phyloP scores from a whole-genome alignment of 805 yeast species.

The Zygoascus tannicola region DNA sequence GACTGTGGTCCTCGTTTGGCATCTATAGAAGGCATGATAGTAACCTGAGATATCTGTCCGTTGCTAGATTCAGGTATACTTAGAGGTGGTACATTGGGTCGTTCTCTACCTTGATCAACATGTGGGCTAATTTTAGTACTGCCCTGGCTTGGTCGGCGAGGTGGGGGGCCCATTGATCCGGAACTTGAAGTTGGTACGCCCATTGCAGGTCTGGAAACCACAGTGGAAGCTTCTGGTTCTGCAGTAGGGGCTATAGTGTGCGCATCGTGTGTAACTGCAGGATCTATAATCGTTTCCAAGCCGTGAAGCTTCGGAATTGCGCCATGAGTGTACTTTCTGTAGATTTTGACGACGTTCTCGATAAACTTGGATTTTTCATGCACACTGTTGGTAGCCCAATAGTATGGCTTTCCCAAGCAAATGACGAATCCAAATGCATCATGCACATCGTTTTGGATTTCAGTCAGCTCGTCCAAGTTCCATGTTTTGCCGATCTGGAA shows the following conservation, averaged over 20 bases:
- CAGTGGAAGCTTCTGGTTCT: slow-evolving; percentile 1
- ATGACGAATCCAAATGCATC: slow-evolving; percentile 35
- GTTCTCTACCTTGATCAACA: too few relatives aligned
- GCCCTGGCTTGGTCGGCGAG: too few relatives aligned
- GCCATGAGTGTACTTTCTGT: slow-evolving; percentile 47
- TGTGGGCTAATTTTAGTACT: too few relatives aligned
- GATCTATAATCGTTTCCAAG: slow-evolving; percentile 35
- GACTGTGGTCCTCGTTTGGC: too few relatives aligned
- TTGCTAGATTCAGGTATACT: too few relatives aligned
- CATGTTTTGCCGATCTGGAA: slow-evolving; percentile 91
- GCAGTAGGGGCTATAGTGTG: not conserved
- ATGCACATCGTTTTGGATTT: slow-evolving; percentile 43
- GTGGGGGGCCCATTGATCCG: not conserved
- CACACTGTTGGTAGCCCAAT: slow-evolving; percentile 62
- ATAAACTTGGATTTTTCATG: slow-evolving; percentile 53
- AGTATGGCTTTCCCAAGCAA: slow-evolving; percentile 66
- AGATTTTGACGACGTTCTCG: slow-evolving; percentile 43
- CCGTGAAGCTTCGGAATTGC: slow-evolving; percentile 44
- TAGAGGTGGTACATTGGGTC: too few relatives aligned
- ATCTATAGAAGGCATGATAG: too few relatives aligned
- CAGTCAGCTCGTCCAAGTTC: slow-evolving; percentile 63
- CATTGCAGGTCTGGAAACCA: not conserved
- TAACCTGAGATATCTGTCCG: too few relatives aligned
- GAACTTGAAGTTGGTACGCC: not conserved
- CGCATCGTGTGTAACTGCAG: not conserved